Evolutionary conservation across 1,284 basidiomycete species (phyloP), one percentile per base, ranked within the genome.

Genomic region (Thelephora terrestris): DNA sequence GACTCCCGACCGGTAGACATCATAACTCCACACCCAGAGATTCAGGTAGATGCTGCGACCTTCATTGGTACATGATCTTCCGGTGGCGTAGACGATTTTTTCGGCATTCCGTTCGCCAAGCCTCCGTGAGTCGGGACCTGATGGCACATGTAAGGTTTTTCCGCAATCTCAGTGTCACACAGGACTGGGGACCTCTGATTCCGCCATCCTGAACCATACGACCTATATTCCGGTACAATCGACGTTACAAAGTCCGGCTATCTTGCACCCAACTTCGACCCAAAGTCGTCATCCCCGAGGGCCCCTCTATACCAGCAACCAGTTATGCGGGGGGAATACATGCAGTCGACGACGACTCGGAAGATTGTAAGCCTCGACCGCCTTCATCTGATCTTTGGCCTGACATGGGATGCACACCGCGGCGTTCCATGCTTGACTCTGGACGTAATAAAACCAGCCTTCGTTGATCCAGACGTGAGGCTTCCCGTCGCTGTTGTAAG

Each of bases 31-130:
- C 0, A 24, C 24, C 48, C 50, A 5, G 51, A 45, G 1, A 51
- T 56, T 10, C 43, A 18, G 24, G 53, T 60, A 14, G 58, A 59
- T 46, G 27, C 36, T 5, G 58, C 55, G 2, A 50, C 45, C 1
- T 54, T 59, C 39, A 27, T 53, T 7, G 58, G 59, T 0, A 52
- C 39, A 3, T 42, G 48, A 6, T n/a, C n/a, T n/a, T 49, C 48
- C 12, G 53, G 51, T 12, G 32, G 47, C 2, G 58, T 69, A 0
- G 57, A 61, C 16, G 64, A 68, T 42, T 78, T 71, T 51, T 58
- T 77, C 1, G 75, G 76, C 0, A 75, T 79, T 27, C 76, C 76
- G 0, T 81, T 71, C 50, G 76, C 76, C 0, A 51, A 64, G 42
- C 66, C 71, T 2, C 70, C 70, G 64, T 68, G 50, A 45, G 66